phyloP scores from a whole-genome alignment of 1,284 basidiomycete species.

The Trichosporon inkin region DNA sequence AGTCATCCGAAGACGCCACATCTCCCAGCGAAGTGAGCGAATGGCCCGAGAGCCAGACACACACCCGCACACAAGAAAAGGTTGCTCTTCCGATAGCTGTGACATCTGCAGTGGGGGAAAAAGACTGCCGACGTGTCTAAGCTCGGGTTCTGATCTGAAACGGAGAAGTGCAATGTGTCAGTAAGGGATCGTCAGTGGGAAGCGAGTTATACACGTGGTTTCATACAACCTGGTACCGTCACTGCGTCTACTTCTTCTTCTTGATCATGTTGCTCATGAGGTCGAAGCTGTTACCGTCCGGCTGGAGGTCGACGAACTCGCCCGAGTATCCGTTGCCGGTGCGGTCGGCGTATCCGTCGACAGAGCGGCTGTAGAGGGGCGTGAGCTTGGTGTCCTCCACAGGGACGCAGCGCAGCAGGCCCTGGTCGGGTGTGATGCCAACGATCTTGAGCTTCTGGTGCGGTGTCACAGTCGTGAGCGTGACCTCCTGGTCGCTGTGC shows the following conservation, averaged over 20 bases:
- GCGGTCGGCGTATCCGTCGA: slow-evolving; percentile 39
- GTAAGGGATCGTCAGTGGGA: neutral
- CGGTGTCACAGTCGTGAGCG: slow-evolving; percentile 69
- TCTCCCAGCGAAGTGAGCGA: slow-evolving; percentile 4
- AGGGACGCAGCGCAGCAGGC: slow-evolving; percentile 76
- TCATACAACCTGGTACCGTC: neutral
- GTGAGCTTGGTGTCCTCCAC: slow-evolving; percentile 49
- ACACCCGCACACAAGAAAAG: slow-evolving; percentile 5
- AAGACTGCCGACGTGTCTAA: slow-evolving; percentile 38
- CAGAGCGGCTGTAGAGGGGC: slow-evolving; percentile 36
- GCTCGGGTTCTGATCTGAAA: slow-evolving; percentile 23
- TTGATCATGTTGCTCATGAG: slow-evolving; percentile 85
- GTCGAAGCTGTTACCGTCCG: slow-evolving; percentile 96
- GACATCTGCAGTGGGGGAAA: slow-evolving; percentile 32
- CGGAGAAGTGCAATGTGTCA: neutral
- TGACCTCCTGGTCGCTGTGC: slow-evolving; percentile 84
- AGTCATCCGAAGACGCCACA: slow-evolving; percentile 9
- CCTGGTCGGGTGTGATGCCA: slow-evolving; percentile 82
- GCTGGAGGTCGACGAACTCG: slow-evolving; percentile 64
- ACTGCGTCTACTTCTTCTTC: slow-evolving; percentile 53
- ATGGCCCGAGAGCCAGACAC: neutral
- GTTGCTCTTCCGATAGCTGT: slow-evolving; percentile 40
- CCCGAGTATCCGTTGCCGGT: slow-evolving; percentile 9
- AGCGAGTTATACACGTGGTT: neutral
- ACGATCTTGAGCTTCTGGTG: slow-evolving; percentile 69